Base-by-base conservation (phyloP, 2,329 filamentous ascomycete genomes). In the Aspergillus costaricaensis region DNA sequence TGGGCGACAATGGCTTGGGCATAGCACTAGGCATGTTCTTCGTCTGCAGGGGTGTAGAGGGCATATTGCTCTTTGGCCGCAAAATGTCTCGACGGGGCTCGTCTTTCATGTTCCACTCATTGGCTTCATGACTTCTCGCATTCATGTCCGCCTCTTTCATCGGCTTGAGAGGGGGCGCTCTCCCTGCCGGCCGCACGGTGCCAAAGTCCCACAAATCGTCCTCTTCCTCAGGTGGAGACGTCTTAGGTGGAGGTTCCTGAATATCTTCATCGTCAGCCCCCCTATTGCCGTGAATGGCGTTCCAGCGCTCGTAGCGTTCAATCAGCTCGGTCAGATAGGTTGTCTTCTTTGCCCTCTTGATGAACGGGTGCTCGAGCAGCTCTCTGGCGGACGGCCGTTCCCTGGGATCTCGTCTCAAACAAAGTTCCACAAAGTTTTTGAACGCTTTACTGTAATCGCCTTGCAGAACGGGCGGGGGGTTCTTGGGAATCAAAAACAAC, bases 141-240 rank as follows among this genome's bases (percentile, higher is more conserved):
- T 96, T 96, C 17, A 90, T 88, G 12, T 89, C 89, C 32, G 90
- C 89, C 62, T 93, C 91, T 66, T 91, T 92, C 87, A 96, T 87
- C 0, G 87, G 82, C 67, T 89, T 84, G 52, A 91, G 80, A 3
- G 88, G 88, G 49, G 85, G 72, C 30, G 83, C 83, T 62, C 88
- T 87, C 57, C 88, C 86, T n/a, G 89, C 88, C 5, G 96, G 88
- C 59, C 93, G 86, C 55, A 99, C 91, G 0, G 95, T 99, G 47
- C 95, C 95, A 80, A 99, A 99, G 76, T 99, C 95, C 95, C 95
- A 99, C 73, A 98, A 86, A 74, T 98, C 95, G 74, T 97, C 72
- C 10, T 74, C 69, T 14, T 90, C 84, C 59, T 88, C 84, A 1
- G 81, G 76, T 8, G 48, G 36, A n/a, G 78, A 75, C 64, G 75